These are phyloP conservation scores for Hyaloperonospora brassicae DNA, from an alignment of 352 stramenopile species.

Conservation along the genomic window DNA sequence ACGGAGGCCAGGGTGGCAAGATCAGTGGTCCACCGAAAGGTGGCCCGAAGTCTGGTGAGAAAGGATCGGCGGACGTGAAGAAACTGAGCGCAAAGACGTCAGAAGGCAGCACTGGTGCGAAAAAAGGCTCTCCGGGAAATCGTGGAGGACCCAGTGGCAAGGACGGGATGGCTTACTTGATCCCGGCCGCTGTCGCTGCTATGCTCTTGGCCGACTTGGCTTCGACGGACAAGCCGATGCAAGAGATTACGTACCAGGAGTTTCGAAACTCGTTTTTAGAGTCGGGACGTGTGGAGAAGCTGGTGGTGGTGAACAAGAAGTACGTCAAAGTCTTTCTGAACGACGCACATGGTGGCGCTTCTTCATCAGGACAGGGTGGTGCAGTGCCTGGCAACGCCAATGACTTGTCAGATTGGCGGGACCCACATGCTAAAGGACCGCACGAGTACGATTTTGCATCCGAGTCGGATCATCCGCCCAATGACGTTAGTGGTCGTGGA, in stretches of 20 bases:
- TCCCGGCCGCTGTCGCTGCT: slow-evolving; percentile 62
- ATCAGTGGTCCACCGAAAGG: slow-evolving; percentile 39
- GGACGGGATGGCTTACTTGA: slow-evolving; percentile 64
- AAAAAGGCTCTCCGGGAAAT: slow-evolving; percentile 28
- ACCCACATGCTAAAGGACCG: slow-evolving; percentile 28
- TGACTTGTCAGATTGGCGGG: slow-evolving; percentile 47
- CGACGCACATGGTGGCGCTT: slow-evolving; percentile 23
- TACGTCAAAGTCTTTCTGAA: slow-evolving; percentile 85
- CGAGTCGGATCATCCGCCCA: slow-evolving; percentile 13
- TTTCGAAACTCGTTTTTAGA: slow-evolving; percentile 85
- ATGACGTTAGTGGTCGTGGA: slow-evolving; percentile 10
- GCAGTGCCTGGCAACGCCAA: slow-evolving; percentile 10
- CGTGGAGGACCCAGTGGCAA: slow-evolving; percentile 27
- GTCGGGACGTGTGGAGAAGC: slow-evolving; percentile 78
- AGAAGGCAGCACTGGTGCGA: slow-evolving; percentile 33
- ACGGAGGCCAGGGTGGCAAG: slow-evolving; percentile 38
- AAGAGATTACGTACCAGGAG: slow-evolving; percentile 89
- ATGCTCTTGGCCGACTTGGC: slow-evolving; percentile 70
- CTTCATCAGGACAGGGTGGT: slow-evolving; percentile 6
- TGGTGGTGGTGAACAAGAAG: slow-evolving; percentile 89
- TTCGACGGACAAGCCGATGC: slow-evolving; percentile 71
- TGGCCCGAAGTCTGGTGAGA: slow-evolving; percentile 37
- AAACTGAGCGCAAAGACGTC: slow-evolving; percentile 62
- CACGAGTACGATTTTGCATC: slow-evolving; percentile 25
- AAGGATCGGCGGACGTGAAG: slow-evolving; percentile 44